phyloP scores from a whole-genome alignment of 768 basidiomycete species.

The Auriscalpium orientale region DNA sequence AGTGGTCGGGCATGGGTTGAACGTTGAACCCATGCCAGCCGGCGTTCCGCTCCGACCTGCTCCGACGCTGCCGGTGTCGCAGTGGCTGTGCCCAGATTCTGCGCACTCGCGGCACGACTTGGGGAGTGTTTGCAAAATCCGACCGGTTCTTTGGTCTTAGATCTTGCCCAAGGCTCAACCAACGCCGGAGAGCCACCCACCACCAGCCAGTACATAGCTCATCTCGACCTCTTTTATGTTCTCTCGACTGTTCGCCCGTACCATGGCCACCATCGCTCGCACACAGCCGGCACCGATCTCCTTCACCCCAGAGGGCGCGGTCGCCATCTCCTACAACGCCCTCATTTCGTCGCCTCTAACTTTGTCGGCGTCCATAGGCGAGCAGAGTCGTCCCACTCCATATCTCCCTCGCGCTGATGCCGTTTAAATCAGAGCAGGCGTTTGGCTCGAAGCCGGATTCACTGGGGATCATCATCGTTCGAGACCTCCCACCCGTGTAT shows the following conservation, averaged over 20 bases:
- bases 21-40: too few species aligned
- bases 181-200: too few species aligned
- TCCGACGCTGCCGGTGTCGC: too few species aligned
- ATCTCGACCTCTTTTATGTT: background rate
- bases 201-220: too few species aligned
- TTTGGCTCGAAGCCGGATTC: conserved; percentile 75
- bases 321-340: conserved; percentile 55
- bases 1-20: too few species aligned
- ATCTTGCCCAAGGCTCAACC: too few species aligned
- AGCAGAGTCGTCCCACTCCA: conserved; percentile 8
- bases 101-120: too few species aligned
- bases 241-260: background rate
- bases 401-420: too few species aligned
- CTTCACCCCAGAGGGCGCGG: conserved; percentile 40
- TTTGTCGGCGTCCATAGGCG: conserved; percentile 57
- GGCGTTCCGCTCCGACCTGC: too few species aligned
- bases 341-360: conserved; percentile 47
- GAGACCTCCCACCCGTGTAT: conserved; percentile 72
- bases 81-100: too few species aligned
- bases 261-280: background rate
- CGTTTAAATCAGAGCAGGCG: conserved; percentile 47
- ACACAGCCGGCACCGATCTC: conserved; percentile 15
- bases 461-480: conserved; percentile 75
- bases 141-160: too few species aligned
- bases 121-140: too few species aligned